Conservation (phyloP, 768 basidiomycete species). For the Mycena leptocephala region DNA sequence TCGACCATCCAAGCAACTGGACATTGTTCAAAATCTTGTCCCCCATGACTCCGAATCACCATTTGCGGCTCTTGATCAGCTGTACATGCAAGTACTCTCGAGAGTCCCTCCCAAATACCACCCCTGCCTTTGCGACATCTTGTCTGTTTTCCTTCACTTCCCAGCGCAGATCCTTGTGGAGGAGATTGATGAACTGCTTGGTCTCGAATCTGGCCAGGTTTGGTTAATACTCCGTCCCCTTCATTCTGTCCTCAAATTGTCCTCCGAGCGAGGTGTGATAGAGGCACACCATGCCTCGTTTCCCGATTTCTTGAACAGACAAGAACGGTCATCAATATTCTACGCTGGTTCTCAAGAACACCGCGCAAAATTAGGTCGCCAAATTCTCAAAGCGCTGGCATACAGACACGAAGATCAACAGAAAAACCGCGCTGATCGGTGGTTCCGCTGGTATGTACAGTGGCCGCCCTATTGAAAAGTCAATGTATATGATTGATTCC, state of each 20-base stretch:
- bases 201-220: not conserved
- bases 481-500: not conserved
- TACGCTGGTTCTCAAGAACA: not conserved
- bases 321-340: not conserved
- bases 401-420: not conserved
- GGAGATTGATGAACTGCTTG: not conserved
- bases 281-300: not conserved
- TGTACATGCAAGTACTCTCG: not conserved
- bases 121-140: not conserved
- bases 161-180: not conserved
- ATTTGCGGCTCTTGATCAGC: not conserved
- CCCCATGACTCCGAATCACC: too few relatives aligned
- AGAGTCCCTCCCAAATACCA: not conserved
- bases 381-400: not conserved
- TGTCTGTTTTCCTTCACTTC: not conserved
- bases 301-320: not conserved
- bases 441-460: not conserved
- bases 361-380: not conserved
- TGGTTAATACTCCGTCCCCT: not conserved
- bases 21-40: too few relatives aligned
- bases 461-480: not conserved
- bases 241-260: not conserved
- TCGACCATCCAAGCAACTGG: too few relatives aligned
- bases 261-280: not conserved
- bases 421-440: not conserved